These are phyloP conservation scores for Albugo candida DNA, from an alignment of 352 stramenopile species.

Conservation along the genomic window DNA sequence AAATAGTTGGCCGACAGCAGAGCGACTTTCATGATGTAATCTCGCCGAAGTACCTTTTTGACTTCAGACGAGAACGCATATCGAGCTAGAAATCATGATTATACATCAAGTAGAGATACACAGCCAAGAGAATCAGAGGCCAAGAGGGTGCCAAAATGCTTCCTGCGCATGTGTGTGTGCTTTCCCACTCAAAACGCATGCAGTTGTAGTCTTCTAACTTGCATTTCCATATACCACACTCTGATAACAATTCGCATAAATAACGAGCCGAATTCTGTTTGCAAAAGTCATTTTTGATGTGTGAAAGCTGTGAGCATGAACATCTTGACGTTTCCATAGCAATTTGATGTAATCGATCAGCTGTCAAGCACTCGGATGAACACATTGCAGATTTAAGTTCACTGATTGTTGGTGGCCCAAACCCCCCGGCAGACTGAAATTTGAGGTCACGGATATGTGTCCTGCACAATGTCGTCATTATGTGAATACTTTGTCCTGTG, in stretches of 20 bases:
- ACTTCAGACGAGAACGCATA: too few species aligned
- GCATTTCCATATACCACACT: slow-evolving; percentile 79
- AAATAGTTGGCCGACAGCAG: too few species aligned
- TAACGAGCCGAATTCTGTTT: slow-evolving; percentile 59
- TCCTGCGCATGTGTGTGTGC: slow-evolving; percentile 25
- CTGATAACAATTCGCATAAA: slow-evolving; percentile 67
- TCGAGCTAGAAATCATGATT: too few species aligned
- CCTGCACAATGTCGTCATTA: slow-evolving; percentile 51
- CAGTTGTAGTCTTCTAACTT: slow-evolving; percentile 81
- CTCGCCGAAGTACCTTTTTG: too few species aligned
- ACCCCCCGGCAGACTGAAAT: slow-evolving; percentile 27
- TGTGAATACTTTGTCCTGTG: slow-evolving; percentile 35
- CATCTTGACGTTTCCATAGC: slow-evolving; percentile 62
- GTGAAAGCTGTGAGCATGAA: slow-evolving; percentile 64
- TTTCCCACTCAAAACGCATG: slow-evolving; percentile 77
- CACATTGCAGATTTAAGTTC: slow-evolving; percentile 71
- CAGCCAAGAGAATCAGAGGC: too few species aligned
- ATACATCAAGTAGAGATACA: too few species aligned
- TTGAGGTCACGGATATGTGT: slow-evolving; percentile 58
- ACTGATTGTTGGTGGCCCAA: slow-evolving; percentile 34
- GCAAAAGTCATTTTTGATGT: slow-evolving; percentile 54
- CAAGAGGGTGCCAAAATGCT: too few species aligned
- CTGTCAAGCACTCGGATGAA: slow-evolving; percentile 60
- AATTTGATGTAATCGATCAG: slow-evolving; percentile 52
- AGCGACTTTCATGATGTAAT: too few species aligned